Evolutionary conservation across 768 basidiomycete genomes (phyloP).

Genomic region (Leccinellum luteum): DNA sequence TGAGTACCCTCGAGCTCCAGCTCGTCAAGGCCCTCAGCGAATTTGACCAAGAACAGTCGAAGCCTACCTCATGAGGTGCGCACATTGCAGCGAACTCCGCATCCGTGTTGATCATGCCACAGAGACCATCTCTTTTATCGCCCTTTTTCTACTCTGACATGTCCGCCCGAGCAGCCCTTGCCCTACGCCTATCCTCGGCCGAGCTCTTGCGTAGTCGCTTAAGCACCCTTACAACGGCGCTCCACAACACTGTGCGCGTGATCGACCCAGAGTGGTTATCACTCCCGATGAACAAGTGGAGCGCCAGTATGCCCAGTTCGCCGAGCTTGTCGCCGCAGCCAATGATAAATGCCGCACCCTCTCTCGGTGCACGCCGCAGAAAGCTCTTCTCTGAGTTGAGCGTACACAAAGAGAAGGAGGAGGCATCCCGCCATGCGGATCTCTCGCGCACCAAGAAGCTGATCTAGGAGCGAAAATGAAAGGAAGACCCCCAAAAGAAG

Average conservation of each 20-base stretch:
- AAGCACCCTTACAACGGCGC: slow-evolving; percentile 66
- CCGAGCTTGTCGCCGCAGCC: too few species aligned
- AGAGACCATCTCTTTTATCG: slow-evolving; percentile 77
- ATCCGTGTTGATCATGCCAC: slow-evolving; percentile 88
- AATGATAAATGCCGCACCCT: slow-evolving; percentile 74
- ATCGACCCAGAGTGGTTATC: slow-evolving; percentile 45
- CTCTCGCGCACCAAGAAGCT: slow-evolving; percentile 61
- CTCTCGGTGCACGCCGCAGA: slow-evolving; percentile 71
- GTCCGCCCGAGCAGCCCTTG: slow-evolving; percentile 12
- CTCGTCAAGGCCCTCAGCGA: slow-evolving; percentile 75
- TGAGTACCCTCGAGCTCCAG: slow-evolving; percentile 63
- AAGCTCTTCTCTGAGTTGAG: slow-evolving; percentile 83
- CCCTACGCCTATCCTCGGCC: slow-evolving; percentile 53
- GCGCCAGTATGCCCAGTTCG: slow-evolving; percentile 51
- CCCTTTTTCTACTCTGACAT: slow-evolving; percentile 50
- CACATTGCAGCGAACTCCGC: slow-evolving; percentile 79
- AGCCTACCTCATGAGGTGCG: slow-evolving; percentile 91
- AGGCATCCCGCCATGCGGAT: slow-evolving; percentile 76
- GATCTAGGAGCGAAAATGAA: slow-evolving; percentile 56
- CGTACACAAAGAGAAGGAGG: slow-evolving; percentile 86
- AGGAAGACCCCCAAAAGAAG: slow-evolving; percentile 58
- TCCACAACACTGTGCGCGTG: slow-evolving; percentile 64
- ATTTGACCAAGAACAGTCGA: slow-evolving; percentile 68
- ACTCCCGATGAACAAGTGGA: slow-evolving; percentile 42
- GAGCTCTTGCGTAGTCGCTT: slow-evolving; percentile 78